Evolutionary conservation across 441 rosid genomes (phyloP).

Genomic region (Arabidopsis lyrata): DNA sequence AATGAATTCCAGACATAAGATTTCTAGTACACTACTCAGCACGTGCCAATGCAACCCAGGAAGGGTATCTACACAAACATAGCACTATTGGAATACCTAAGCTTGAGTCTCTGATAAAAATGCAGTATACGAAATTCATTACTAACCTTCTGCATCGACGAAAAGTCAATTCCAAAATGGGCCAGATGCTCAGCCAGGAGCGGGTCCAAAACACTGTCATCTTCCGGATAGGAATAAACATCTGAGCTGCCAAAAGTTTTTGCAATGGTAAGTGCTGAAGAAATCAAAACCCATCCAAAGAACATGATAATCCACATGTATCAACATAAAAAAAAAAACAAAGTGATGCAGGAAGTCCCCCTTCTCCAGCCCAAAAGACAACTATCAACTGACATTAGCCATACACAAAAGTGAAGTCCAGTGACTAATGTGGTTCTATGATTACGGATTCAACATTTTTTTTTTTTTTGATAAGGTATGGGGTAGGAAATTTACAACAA

Average conservation of each 20-base stretch:
- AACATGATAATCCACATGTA: conserved; percentile 23
- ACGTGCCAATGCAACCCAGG: background rate
- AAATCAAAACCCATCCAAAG: conserved; percentile 14
- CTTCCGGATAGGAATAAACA: conserved; percentile 96
- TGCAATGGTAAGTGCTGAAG: conserved; percentile 51
- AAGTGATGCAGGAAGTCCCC: conserved; percentile 23
- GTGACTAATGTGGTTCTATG: conserved; percentile 22
- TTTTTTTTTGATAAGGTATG: background rate
- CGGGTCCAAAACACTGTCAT: conserved; percentile 90
- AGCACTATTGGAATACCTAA: conserved; percentile 16
- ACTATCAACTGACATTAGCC: conserved; percentile 21
- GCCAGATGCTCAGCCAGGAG: conserved; percentile 91
- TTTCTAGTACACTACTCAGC: conserved; percentile 19
- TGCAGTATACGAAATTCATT: conserved; percentile 9
- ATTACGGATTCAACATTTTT: conserved; percentile 10
- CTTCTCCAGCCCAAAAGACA: conserved; percentile 21
- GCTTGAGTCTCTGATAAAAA: conserved; percentile 16
- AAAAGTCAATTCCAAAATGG: conserved; percentile 96
- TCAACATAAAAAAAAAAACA: conserved; percentile 5
- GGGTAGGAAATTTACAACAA: conserved; percentile 10
- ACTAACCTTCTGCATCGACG: conserved; percentile 90
- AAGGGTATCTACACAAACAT: conserved; percentile 6
- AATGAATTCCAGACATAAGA: background rate
- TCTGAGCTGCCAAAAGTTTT: conserved; percentile 92
- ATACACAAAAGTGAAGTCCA: conserved; percentile 17